These are phyloP conservation scores for Spathaspora sp. DNA, from an alignment of 805 yeast species.

Conservation along the genomic window DNA sequence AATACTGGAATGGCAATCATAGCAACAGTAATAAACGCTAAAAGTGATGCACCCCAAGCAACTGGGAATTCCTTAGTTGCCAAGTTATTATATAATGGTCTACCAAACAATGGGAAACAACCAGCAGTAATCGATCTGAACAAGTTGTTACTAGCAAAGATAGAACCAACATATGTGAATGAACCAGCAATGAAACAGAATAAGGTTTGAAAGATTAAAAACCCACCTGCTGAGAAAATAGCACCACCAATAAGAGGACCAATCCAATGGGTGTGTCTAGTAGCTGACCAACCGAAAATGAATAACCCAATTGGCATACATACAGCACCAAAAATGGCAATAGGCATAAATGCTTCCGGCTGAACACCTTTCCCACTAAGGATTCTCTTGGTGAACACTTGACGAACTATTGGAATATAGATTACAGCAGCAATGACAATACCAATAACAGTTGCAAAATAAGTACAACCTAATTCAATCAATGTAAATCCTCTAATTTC, in stretches of 20 bases:
- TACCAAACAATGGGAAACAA: slow-evolving; percentile 60
- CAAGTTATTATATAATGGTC: slow-evolving; percentile 51
- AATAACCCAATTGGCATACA: slow-evolving; percentile 39
- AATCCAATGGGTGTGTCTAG: slow-evolving; percentile 43
- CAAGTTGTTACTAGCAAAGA: slow-evolving; percentile 51
- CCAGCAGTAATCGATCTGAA: slow-evolving; percentile 49
- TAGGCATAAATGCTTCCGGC: slow-evolving; percentile 40
- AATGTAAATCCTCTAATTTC: slow-evolving; percentile 44
- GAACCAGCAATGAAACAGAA: slow-evolving; percentile 46
- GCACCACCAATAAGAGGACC: slow-evolving; percentile 41
- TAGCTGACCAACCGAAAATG: slow-evolving; percentile 48
- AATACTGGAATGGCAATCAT: slow-evolving; percentile 48
- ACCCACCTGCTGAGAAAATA: slow-evolving; percentile 36
- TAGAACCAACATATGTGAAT: slow-evolving; percentile 49
- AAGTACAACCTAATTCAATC: slow-evolving; percentile 47
- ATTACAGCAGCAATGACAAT: slow-evolving; percentile 33
- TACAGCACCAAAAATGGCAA: slow-evolving; percentile 32
- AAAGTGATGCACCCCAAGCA: slow-evolving; percentile 48
- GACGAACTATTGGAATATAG: slow-evolving; percentile 22
- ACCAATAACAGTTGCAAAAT: slow-evolving; percentile 47
- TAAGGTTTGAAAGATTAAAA: slow-evolving; percentile 46
- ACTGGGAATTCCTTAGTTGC: slow-evolving; percentile 49
- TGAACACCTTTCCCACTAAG: slow-evolving; percentile 19
- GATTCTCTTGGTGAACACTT: slow-evolving; percentile 17
- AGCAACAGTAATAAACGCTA: slow-evolving; percentile 42